Base-by-base conservation (phyloP, 2,329 filamentous ascomycete genomes). In the Cladosporium sp. region DNA sequence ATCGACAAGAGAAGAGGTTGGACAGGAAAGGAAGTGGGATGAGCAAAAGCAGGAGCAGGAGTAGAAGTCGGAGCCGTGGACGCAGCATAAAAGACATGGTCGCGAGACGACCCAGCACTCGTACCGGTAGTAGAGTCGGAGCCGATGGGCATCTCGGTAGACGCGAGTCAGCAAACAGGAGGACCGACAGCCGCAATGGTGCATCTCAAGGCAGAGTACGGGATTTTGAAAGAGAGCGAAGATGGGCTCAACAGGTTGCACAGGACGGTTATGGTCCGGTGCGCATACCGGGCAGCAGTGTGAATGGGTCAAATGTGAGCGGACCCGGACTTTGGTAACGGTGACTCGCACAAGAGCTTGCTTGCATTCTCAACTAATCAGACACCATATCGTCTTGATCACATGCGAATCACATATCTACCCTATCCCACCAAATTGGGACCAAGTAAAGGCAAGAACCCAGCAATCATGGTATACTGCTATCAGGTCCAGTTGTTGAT, bases 1-100 rank as follows among this genome's bases (percentile, higher is more conserved):
- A 67, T 55, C 60, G 63, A n/a, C 64, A 66, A 12, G 66, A 67
- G 34, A 47, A 39, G 20, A 43, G 25, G 22, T 15, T 28, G 30
- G 52, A 55, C 4, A 45, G 36, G 20, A 56, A 56, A 49, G 42
- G 37, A 38, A 60, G 60, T n/a, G 55, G 40, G 8, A 30, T 49
- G 20, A 59, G 56, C 30, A 58, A 38, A 15, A 51, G 56, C 25
- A 51, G 49, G 38, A 56, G 54, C n/a, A 49, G 42, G 30, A 47
- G 43, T 22, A 47, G 43, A 30, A 47, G 43, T 20, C 17, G 28
- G 28, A 58, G 43, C 28, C 43, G 22, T 12, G 37, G 47, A 20
- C 47, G 30, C n/a, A 59, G 28, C 49, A 43, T 17, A n/a, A 36
- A 36, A 34, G 45, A 58, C 1, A 50, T 50, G 36, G 9, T 58